Percentiles rank a stretch among this genome's conserved stretches.
These are phyloP conservation scores for Rauvolfia tetraphylla DNA, from an alignment of 257 asterid species.

Conservation along the genomic window DNA sequence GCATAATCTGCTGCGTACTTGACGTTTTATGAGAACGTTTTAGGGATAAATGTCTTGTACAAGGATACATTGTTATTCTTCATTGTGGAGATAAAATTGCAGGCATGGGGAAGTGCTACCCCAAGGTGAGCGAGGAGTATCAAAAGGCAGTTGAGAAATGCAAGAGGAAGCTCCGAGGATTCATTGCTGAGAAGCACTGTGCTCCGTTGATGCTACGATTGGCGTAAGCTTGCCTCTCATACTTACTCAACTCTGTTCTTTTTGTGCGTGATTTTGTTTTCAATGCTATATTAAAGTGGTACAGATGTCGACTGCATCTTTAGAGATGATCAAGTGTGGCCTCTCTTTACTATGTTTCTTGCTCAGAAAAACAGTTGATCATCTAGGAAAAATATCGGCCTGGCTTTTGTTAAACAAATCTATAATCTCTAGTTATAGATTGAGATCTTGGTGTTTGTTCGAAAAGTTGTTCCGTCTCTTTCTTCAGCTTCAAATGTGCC, in stretches of 20 bases:
- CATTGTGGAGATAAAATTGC: background rate
- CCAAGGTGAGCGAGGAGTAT: conserved; percentile 55
- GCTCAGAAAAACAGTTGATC: background rate
- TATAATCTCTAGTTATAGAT: background rate
- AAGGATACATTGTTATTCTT: background rate
- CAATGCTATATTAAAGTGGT: background rate
- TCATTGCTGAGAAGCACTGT: conserved; percentile 32
- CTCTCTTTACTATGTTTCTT: background rate
- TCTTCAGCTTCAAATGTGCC: background rate
- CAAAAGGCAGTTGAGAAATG: conserved; percentile 55
- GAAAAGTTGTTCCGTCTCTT: background rate
- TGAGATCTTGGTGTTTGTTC: background rate
- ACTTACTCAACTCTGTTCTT: no score
- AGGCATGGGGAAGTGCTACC: conserved; percentile 58
- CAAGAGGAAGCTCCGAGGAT: conserved; percentile 57
- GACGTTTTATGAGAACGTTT: background rate
- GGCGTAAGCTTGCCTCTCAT: conserved; percentile 23
- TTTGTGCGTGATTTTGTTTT: background rate
- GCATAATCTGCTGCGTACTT: background rate
- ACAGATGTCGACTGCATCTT: background rate
- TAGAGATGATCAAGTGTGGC: background rate
- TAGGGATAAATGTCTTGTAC: no score
- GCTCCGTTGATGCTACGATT: conserved; percentile 36
- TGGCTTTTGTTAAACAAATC: background rate
- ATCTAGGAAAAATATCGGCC: background rate